A percentile compares a stretch with the other conserved stretches of the same genome.
These are phyloP conservation scores for Candida corydali DNA, from an alignment of 805 yeast species.

Conservation along the genomic window DNA sequence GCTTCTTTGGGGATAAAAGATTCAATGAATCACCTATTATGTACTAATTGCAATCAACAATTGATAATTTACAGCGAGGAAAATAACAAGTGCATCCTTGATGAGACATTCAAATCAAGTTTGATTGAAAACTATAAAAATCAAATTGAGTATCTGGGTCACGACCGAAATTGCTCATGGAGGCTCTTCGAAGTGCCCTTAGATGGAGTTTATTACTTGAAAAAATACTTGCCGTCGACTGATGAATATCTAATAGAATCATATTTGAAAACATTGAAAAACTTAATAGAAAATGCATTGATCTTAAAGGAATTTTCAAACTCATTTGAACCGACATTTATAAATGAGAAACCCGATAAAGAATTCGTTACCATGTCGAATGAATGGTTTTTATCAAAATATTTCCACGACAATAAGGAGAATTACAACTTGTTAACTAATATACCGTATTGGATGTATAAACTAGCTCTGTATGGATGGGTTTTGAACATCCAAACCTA, in stretches of 20 bases:
- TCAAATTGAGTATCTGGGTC: conserved; percentile 24
- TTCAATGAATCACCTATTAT: conserved; percentile 28
- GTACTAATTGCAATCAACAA: conserved; percentile 29
- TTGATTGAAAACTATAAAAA: conserved; percentile 21
- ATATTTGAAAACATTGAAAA: conserved; percentile 25
- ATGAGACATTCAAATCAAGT: conserved; percentile 15
- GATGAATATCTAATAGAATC: conserved; percentile 23
- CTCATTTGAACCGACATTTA: conserved; percentile 2
- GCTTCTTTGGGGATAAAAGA: conserved; percentile 23
- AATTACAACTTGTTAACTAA: conserved; percentile 22
- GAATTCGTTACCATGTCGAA: conserved; percentile 20
- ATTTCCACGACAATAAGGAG: conserved; percentile 32
- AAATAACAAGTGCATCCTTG: conserved; percentile 1
- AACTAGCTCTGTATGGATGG: conserved; percentile 39
- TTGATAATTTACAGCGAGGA: conserved; percentile 23
- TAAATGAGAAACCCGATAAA: conserved; percentile 2
- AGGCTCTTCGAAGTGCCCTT: conserved; percentile 29
- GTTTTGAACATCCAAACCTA: conserved; percentile 27
- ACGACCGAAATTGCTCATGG: conserved; percentile 34
- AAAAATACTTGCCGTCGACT: conserved; percentile 28
- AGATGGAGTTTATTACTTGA: conserved; percentile 29
- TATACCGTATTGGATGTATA: conserved; percentile 31
- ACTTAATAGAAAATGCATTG: conserved; percentile 22
- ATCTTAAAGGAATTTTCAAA: conserved; percentile 13
- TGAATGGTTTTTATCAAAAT: conserved; percentile 27